Conservation (phyloP, 2,329 filamentous ascomycete species). For the Sphaerulina musiva region DNA sequence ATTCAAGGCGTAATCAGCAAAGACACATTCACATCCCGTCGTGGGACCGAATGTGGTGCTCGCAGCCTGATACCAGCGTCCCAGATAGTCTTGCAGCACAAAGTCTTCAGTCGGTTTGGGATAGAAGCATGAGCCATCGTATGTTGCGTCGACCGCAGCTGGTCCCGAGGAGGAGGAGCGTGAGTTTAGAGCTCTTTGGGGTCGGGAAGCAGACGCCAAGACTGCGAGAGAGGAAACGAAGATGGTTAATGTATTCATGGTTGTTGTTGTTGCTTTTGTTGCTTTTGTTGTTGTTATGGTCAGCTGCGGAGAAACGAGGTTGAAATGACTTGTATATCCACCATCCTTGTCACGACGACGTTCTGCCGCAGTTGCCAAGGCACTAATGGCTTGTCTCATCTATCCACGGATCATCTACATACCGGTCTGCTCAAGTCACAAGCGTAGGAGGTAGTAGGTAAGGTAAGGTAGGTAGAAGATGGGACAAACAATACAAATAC, state of each 20-base stretch:
- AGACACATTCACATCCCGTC: conserved; percentile 20
- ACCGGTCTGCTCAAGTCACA: too few relatives aligned
- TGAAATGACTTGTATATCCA: neutral
- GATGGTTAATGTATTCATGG: neutral
- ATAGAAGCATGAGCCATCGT: conserved; percentile 22
- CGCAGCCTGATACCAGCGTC: conserved; percentile 23
- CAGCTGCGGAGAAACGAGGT: neutral
- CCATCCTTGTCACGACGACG: too few relatives aligned
- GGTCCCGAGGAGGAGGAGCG: neutral
- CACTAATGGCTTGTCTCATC: too few relatives aligned
- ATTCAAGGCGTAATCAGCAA: conserved; percentile 19
- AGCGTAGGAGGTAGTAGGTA: too few relatives aligned
- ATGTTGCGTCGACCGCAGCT: conserved; percentile 11
- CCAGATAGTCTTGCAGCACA: conserved; percentile 18
- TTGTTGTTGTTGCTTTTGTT: neutral
- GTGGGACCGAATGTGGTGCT: conserved; percentile 19
- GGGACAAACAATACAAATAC: too few relatives aligned
- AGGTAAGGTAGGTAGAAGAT: too few relatives aligned
- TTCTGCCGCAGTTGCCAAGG: too few relatives aligned
- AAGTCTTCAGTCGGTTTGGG: conserved; percentile 19
- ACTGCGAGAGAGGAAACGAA: neutral
- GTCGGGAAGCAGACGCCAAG: neutral
- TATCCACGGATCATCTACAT: too few relatives aligned
- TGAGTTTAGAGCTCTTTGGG: neutral
- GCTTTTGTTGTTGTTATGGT: neutral